Conservation (phyloP, 2,329 filamentous ascomycete species). For the Microsporum audouinii region DNA sequence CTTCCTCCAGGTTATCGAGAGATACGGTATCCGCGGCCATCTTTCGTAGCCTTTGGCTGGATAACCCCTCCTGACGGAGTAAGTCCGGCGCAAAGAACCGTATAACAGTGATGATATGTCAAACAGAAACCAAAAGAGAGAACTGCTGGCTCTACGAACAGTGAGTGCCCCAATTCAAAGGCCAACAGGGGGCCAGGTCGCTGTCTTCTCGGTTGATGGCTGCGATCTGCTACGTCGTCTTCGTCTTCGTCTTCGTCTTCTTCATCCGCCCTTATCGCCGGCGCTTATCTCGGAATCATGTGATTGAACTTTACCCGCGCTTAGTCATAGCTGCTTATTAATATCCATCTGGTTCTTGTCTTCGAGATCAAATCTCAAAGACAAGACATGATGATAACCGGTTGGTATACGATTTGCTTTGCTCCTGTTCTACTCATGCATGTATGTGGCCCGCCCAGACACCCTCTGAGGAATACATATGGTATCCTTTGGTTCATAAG, state of each 20-base stretch:
- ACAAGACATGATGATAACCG: too few relatives aligned
- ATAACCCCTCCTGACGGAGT: not conserved
- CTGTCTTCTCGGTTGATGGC: too few relatives aligned
- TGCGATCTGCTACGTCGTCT: not conserved
- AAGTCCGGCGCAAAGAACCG: not conserved
- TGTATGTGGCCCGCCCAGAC: too few relatives aligned
- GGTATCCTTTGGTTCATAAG: too few relatives aligned
- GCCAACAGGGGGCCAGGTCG: not conserved
- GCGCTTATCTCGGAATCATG: not conserved
- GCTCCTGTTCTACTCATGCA: too few relatives aligned
- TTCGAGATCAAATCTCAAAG: not conserved
- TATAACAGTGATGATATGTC: not conserved
- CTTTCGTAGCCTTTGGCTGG: not conserved
- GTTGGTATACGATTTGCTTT: too few relatives aligned
- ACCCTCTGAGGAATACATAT: too few relatives aligned
- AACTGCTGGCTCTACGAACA: not conserved
- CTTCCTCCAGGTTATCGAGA: conserved; percentile 49
- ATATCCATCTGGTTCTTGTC: not conserved
- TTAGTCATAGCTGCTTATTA: not conserved
- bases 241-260: not conserved
- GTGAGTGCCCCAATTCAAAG: not conserved
- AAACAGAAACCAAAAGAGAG: not conserved
- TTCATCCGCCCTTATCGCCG: not conserved
- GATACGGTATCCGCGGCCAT: conserved; percentile 31
- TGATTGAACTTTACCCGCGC: not conserved